Evolutionary conservation across 2,329 filamentous ascomycete species (phyloP).

Genomic region (Sporothrix globosa): DNA sequence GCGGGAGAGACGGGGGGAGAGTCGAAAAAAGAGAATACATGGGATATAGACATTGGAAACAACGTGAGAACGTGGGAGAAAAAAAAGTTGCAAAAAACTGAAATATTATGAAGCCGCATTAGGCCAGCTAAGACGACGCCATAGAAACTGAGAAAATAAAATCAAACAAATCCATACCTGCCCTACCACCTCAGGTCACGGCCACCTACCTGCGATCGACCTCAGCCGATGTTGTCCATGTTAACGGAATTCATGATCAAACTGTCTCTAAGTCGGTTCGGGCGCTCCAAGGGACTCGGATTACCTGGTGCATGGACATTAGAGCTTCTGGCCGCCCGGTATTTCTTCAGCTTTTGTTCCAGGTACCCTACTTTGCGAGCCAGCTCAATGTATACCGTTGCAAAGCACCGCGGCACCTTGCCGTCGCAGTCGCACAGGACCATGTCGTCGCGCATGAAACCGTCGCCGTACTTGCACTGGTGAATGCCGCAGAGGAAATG

Average conservation of each 20-base stretch:
- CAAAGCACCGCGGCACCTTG: slow-evolving; percentile 28
- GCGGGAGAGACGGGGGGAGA: too few relatives aligned
- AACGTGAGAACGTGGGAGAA: background rate
- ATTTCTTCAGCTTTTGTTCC: background rate
- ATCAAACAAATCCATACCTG: background rate
- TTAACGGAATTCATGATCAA: too few relatives aligned
- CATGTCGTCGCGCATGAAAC: slow-evolving; percentile 31
- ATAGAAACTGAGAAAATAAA: background rate
- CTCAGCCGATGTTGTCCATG: background rate
- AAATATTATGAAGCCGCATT: background rate
- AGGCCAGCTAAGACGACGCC: background rate
- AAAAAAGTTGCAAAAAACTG: background rate
- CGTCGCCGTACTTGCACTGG: slow-evolving; percentile 24
- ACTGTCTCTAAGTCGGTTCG: too few relatives aligned
- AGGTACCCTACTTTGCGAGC: background rate
- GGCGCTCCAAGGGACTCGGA: too few relatives aligned
- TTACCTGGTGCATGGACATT: background rate
- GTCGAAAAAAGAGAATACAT: too few relatives aligned
- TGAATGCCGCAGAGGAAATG: slow-evolving; percentile 26
- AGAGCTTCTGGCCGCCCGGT: background rate
- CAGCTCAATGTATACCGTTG: slow-evolving; percentile 25
- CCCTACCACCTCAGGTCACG: background rate
- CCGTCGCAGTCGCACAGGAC: slow-evolving; percentile 36
- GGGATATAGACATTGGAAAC: too few relatives aligned
- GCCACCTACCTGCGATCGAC: background rate